Conservation (phyloP, 257 asterid genomes). For the Primulina tabacum region DNA sequence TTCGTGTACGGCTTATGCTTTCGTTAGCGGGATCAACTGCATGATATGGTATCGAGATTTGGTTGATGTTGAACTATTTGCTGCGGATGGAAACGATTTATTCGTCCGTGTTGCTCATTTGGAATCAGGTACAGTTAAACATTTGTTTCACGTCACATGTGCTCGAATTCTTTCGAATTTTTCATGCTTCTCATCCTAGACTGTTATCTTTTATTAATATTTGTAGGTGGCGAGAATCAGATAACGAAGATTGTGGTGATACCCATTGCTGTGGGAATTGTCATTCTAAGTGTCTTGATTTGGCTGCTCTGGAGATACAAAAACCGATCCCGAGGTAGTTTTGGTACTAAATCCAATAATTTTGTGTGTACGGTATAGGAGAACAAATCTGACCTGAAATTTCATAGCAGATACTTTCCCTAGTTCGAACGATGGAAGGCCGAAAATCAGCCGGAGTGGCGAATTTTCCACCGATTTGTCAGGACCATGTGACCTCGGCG, state of each 20-base stretch:
- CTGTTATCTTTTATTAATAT: background rate
- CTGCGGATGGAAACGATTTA: constrained; percentile 48
- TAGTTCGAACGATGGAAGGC: constrained; percentile 26
- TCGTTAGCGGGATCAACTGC: constrained; percentile 52
- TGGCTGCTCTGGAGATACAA: constrained; percentile 43
- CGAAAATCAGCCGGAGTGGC: constrained; percentile 37
- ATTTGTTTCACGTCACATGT: background rate
- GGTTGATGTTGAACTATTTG: constrained; percentile 59
- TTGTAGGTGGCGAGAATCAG: constrained; percentile 33
- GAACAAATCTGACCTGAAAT: background rate
- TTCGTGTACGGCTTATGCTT: constrained; percentile 64
- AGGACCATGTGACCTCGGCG: constrained; percentile 34
- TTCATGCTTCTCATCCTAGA: background rate
- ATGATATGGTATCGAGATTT: constrained; percentile 62
- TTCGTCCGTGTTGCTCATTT: constrained; percentile 57
- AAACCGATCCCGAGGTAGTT: constrained; percentile 38
- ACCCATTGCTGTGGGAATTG: constrained; percentile 32
- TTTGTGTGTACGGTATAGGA: background rate
- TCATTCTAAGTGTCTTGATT: constrained; percentile 32
- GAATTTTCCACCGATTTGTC: constrained; percentile 47
- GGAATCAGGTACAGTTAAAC: constrained; percentile 45
- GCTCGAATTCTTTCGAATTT: constrained; percentile 13
- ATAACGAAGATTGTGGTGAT: constrained; percentile 30
- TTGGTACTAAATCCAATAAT: background rate
- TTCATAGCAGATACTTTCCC: constrained; percentile 34